Evolutionary conservation across 352 stramenopile genomes (phyloP).

Genomic region (Paralagenidium karlingii): DNA sequence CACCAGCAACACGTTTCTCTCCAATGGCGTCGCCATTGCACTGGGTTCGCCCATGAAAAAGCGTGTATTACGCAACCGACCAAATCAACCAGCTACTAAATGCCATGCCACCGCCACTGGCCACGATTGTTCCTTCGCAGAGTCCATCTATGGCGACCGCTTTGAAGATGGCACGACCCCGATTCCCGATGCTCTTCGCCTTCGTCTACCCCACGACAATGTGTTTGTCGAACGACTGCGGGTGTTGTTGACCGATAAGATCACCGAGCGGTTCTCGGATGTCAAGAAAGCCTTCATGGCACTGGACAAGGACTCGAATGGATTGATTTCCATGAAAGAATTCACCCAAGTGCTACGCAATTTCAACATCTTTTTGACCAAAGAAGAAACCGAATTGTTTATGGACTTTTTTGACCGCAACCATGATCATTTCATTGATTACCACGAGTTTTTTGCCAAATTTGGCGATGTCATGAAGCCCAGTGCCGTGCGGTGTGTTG

Average conservation of each 20-base stretch:
- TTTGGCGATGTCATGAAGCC: slow-evolving; percentile 42
- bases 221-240: slow-evolving; percentile 44
- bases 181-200: too few species aligned
- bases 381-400: slow-evolving; percentile 21
- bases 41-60: too few species aligned
- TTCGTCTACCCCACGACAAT: slow-evolving; percentile 12
- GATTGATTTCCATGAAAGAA: slow-evolving; percentile 20
- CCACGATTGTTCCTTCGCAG: too few species aligned
- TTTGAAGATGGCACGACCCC: too few species aligned
- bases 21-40: slow-evolving; percentile 22
- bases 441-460: slow-evolving; percentile 39
- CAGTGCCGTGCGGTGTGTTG: slow-evolving; percentile 5
- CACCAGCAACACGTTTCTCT: slow-evolving; percentile 35
- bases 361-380: slow-evolving; percentile 26
- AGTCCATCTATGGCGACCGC: too few species aligned
- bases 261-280: slow-evolving; percentile 23
- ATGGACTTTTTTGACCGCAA: slow-evolving; percentile 20
- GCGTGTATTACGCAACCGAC: too few species aligned
- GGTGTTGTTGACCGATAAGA: slow-evolving; percentile 41
- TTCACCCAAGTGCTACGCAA: slow-evolving; percentile 37
- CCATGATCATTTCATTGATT: slow-evolving; percentile 30
- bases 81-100: too few species aligned
- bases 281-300: slow-evolving; percentile 31
- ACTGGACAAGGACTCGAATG: slow-evolving; percentile 27
- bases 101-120: too few species aligned